phyloP scores from a whole-genome alignment of 1,139 yeast species.

The Saccharomyces uvarum region DNA sequence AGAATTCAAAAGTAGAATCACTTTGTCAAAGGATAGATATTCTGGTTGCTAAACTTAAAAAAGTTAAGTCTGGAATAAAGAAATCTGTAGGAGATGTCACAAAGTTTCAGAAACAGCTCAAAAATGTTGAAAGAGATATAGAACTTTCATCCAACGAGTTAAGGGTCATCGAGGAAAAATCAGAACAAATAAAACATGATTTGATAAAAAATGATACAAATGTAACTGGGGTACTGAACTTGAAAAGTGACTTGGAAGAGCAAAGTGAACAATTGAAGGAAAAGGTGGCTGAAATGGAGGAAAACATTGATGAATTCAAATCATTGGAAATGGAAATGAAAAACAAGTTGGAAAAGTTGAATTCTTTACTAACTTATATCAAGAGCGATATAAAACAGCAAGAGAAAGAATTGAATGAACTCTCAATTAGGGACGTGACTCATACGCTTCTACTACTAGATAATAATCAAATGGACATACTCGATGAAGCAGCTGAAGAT shows the following conservation, averaged over 20 bases:
- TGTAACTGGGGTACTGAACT: slow-evolving; percentile 14
- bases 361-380: slow-evolving; percentile 38
- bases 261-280: slow-evolving; percentile 34
- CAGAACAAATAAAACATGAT: slow-evolving; percentile 22
- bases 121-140: slow-evolving; percentile 40
- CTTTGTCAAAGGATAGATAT: slow-evolving; percentile 61
- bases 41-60: slow-evolving; percentile 50
- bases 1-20: slow-evolving; percentile 76
- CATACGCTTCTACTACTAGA: slow-evolving; percentile 18
- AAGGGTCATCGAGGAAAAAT: slow-evolving; percentile 31
- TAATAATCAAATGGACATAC: not conserved
- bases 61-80: slow-evolving; percentile 51
- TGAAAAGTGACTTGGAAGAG: slow-evolving; percentile 24
- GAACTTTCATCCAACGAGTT: slow-evolving; percentile 34
- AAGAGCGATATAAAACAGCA: slow-evolving; percentile 36
- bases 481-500: slow-evolving; percentile 9
- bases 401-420: slow-evolving; percentile 35
- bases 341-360: slow-evolving; percentile 56
- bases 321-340: slow-evolving; percentile 65
- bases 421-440: slow-evolving; percentile 47
- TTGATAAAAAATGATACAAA: not conserved
- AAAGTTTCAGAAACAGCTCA: slow-evolving; percentile 53
- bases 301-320: slow-evolving; percentile 51
- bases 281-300: slow-evolving; percentile 44
- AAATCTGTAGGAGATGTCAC: slow-evolving; percentile 63